phyloP scores from a whole-genome alignment of 23 red algal genomes.

The Gracilaria gracilis region DNA sequence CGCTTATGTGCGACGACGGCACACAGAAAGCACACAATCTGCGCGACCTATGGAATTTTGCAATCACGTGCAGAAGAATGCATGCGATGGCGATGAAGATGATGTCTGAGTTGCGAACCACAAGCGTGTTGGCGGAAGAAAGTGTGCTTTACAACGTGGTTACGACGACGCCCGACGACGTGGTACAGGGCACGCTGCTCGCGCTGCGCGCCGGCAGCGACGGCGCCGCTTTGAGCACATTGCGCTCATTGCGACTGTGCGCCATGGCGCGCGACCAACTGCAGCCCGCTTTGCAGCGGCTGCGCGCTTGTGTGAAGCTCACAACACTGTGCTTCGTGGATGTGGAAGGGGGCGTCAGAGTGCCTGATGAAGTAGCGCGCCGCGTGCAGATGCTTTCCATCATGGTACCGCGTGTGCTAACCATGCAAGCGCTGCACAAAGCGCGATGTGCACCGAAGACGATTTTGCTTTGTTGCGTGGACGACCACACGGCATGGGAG shows the following conservation, averaged over 20 bases:
- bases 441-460: background rate
- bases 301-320: background rate
- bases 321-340: background rate
- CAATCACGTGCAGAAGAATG: background rate
- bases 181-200: background rate
- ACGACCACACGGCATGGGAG: background rate
- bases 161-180: background rate
- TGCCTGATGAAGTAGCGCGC: background rate
- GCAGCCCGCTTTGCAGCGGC: background rate
- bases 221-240: background rate
- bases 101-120: background rate
- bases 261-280: background rate
- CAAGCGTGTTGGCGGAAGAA: background rate
- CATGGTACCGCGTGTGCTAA: background rate
- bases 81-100: background rate
- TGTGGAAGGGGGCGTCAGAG: background rate
- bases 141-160: background rate
- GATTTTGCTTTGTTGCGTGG: background rate
- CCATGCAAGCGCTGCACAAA: background rate
- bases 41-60: background rate
- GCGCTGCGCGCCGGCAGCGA: background rate
- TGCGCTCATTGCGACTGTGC: background rate
- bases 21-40: background rate
- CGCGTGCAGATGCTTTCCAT: background rate
- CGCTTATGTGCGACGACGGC: background rate